Conservation (phyloP, 192 early-diverging fungal species). For the Phycomyces blakesleeanus region DNA sequence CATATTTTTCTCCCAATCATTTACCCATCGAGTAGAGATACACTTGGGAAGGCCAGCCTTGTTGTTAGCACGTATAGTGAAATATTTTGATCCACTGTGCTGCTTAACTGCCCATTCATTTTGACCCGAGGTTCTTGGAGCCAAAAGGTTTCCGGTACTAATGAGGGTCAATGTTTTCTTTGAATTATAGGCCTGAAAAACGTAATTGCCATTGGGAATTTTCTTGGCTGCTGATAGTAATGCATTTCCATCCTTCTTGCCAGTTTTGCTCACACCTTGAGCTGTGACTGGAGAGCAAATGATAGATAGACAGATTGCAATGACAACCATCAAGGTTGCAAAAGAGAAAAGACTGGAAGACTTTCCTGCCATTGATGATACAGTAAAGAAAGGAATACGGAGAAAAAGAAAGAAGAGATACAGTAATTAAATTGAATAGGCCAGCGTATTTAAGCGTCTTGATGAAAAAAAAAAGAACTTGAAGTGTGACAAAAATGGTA, state of each 20-base stretch:
- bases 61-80: slow-evolving; percentile 18
- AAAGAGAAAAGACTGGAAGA: neutral
- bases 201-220: slow-evolving; percentile 9
- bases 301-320: neutral
- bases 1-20: neutral
- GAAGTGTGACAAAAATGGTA: too few species aligned
- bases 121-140: neutral
- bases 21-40: slow-evolving; percentile 30
- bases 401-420: neutral
- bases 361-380: neutral
- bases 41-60: slow-evolving; percentile 20
- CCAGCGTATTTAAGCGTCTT: too few species aligned
- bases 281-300: neutral
- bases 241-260: slow-evolving; percentile 19
- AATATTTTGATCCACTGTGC: slow-evolving; percentile 22
- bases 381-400: neutral
- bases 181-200: slow-evolving; percentile 3
- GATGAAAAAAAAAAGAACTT: too few species aligned
- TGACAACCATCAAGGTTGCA: neutral
- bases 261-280: slow-evolving; percentile 21
- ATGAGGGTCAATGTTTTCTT: slow-evolving; percentile 4
- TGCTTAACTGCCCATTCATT: slow-evolving; percentile 12
- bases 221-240: slow-evolving; percentile 12
- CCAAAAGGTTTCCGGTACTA: slow-evolving; percentile 8
- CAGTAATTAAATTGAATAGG: neutral